These are phyloP conservation scores for Xylariomycetidae sp. DNA, from an alignment of 2,329 filamentous ascomycete species.

Conservation along the genomic window DNA sequence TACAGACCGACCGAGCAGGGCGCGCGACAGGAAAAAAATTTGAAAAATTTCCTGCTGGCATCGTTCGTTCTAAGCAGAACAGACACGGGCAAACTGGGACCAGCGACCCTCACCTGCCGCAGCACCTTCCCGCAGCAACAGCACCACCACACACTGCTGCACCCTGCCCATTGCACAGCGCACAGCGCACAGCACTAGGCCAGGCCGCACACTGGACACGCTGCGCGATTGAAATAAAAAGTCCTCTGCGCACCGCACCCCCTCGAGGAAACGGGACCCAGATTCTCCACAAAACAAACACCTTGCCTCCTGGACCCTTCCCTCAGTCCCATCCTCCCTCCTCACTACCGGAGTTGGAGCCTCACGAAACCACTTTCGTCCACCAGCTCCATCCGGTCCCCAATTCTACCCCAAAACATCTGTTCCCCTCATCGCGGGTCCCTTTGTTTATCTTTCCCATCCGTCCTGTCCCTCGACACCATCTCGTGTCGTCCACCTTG, in stretches of 20 bases:
- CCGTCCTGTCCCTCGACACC: too few species aligned
- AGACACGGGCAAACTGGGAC: too few species aligned
- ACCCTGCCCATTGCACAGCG: too few species aligned
- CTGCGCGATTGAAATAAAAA: conserved; percentile 27
- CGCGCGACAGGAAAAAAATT: conserved; percentile 9
- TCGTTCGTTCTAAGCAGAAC: too few species aligned
- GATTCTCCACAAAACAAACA: conserved; percentile 32
- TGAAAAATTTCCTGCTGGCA: too few species aligned
- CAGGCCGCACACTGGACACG: too few species aligned
- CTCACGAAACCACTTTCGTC: conserved; percentile 30
- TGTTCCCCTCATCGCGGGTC: conserved; percentile 26
- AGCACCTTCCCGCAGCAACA: too few species aligned
- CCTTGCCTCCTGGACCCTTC: conserved; percentile 20
- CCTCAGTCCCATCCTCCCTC: conserved; percentile 28
- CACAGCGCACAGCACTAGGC: too few species aligned
- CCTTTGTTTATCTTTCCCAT: too few species aligned
- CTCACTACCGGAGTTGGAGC: conserved; percentile 25
- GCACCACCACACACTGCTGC: too few species aligned
- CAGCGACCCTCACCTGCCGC: too few species aligned
- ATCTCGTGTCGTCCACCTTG: conserved; percentile 18
- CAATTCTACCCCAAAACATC: conserved; percentile 30
- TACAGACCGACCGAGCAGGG: conserved; percentile 19
- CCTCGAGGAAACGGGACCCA: conserved; percentile 25
- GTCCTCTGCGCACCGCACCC: conserved; percentile 24
- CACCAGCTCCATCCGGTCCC: conserved; percentile 27